Conservation (phyloP, 352 stramenopile species). For the Globisporangium rhizosaccharum region DNA sequence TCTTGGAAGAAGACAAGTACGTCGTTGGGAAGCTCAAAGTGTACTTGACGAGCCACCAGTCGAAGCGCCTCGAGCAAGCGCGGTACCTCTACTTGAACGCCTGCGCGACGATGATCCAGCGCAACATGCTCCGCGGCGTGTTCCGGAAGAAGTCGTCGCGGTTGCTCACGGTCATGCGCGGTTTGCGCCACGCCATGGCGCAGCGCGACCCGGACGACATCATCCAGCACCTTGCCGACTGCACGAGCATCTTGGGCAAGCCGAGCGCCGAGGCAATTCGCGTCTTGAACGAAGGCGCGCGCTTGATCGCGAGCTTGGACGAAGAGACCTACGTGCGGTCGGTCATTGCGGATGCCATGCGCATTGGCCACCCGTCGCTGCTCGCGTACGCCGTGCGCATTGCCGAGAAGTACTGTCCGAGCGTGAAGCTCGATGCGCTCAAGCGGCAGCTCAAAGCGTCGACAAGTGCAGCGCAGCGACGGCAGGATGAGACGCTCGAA, state of each 20-base stretch:
- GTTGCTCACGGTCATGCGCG: constrained; percentile 51
- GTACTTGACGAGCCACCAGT: constrained; percentile 75
- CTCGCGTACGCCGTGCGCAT: constrained; percentile 62
- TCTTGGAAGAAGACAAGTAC: constrained; percentile 76
- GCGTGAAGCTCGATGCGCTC: constrained; percentile 47
- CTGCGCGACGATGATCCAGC: constrained; percentile 80
- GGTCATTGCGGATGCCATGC: constrained; percentile 54
- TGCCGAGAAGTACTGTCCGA: constrained; percentile 56
- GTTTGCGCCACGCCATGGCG: constrained; percentile 46
- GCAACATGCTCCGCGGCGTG: constrained; percentile 67
- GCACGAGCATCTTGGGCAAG: constrained; percentile 52
- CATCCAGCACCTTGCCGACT: constrained; percentile 53
- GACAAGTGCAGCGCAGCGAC: constrained; percentile 29
- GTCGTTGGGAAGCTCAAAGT: constrained; percentile 68
- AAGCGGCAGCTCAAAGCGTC: constrained; percentile 19
- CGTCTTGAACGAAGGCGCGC: constrained; percentile 40
- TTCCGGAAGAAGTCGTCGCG: constrained; percentile 59
- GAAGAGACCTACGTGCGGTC: constrained; percentile 78
- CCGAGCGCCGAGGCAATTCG: constrained; percentile 50
- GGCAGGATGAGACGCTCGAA: constrained; percentile 33
- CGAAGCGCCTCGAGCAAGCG: constrained; percentile 74
- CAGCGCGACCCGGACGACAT: constrained; percentile 55
- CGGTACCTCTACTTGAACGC: constrained; percentile 76
- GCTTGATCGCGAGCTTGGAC: constrained; percentile 53
- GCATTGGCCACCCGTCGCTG: constrained; percentile 48